Percentiles rank a stretch among this genome's conserved stretches.
Evolutionary conservation across 176 grass and related monocot species (phyloP).

Genomic region (Coix lacrymajobi): DNA sequence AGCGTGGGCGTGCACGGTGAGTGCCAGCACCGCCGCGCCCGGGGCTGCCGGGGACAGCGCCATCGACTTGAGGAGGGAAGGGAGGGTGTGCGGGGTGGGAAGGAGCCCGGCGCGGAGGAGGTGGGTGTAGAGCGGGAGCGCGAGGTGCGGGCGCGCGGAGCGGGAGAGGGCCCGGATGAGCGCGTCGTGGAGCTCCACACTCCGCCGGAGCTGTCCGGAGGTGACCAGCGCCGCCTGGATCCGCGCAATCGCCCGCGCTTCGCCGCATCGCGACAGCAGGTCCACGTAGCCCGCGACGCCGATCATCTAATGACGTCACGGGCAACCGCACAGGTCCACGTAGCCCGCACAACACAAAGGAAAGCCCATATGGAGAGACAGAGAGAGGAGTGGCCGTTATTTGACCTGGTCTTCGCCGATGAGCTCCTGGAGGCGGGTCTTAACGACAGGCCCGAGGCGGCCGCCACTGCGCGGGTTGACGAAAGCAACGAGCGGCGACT

Average conservation of each 20-base stretch:
- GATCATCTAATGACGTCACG: conserved; percentile 25
- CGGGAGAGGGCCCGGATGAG: conserved; percentile 39
- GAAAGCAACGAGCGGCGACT: conserved; percentile 73
- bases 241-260: conserved; percentile 10
- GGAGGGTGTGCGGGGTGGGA: conserved; percentile 39
- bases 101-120: conserved; percentile 38
- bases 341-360: background rate
- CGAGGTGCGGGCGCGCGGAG: conserved; percentile 21
- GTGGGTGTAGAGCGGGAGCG: conserved; percentile 34
- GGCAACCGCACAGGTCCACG: background rate
- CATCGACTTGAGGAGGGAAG: conserved; percentile 32
- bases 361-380: background rate
- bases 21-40: background rate
- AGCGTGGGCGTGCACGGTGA: conserved; percentile 46
- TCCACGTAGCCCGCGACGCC: conserved; percentile 29
- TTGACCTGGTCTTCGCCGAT: conserved; percentile 79
- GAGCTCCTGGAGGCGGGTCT: conserved; percentile 73
- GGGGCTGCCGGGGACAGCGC: conserved; percentile 19
- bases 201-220: conserved; percentile 24
- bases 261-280: conserved; percentile 28
- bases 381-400: background rate
- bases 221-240: conserved; percentile 33
- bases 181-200: conserved; percentile 33
- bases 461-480: conserved; percentile 91
- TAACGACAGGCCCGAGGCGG: conserved; percentile 74